Evolutionary conservation across 2,329 filamentous ascomycete genomes (phyloP).

Genomic region (Scolecobasidium constrictum): DNA sequence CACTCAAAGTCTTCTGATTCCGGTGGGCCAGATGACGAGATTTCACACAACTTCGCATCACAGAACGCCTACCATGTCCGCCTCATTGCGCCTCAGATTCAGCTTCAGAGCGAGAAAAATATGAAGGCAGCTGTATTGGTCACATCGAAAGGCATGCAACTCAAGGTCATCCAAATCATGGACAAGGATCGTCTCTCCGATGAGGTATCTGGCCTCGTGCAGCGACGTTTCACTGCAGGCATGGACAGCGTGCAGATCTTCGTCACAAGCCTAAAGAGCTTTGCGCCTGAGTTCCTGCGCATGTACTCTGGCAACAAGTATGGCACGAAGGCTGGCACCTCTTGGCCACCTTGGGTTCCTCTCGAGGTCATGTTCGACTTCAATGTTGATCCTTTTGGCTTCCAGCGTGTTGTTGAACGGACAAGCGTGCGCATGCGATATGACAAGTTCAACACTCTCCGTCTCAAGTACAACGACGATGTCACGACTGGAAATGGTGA

Average conservation of each 20-base stretch:
- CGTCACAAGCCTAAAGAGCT: constrained; percentile 86
- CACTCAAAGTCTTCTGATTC: constrained; percentile 21
- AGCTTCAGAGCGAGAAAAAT: constrained; percentile 97
- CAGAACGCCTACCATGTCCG: constrained; percentile 93
- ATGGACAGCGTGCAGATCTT: constrained; percentile 99
- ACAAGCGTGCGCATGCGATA: constrained; percentile 90
- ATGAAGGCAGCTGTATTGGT: constrained; percentile 93
- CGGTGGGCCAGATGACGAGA: constrained; percentile 55
- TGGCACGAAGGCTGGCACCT: constrained; percentile 69
- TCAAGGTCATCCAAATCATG: constrained; percentile 96
- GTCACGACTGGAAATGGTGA: constrained; percentile 54
- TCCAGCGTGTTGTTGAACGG: constrained; percentile 91
- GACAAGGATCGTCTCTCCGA: constrained; percentile 90
- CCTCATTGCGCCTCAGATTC: constrained; percentile 93
- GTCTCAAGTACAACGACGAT: constrained; percentile 94
- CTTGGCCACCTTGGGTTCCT: constrained; percentile 97
- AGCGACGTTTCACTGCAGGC: constrained; percentile 82
- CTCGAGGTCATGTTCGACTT: constrained; percentile 99
- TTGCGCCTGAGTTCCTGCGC: constrained; percentile 71
- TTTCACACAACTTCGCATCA: constrained; percentile 77
- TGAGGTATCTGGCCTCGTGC: constrained; percentile 87
- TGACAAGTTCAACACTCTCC: constrained; percentile 96
- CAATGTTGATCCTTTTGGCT: constrained; percentile 86
- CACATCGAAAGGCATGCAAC: constrained; percentile 93
- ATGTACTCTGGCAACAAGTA: constrained; percentile 94